Base-by-base conservation (phyloP, 768 basidiomycete species). In the Tricholomella constricta region DNA sequence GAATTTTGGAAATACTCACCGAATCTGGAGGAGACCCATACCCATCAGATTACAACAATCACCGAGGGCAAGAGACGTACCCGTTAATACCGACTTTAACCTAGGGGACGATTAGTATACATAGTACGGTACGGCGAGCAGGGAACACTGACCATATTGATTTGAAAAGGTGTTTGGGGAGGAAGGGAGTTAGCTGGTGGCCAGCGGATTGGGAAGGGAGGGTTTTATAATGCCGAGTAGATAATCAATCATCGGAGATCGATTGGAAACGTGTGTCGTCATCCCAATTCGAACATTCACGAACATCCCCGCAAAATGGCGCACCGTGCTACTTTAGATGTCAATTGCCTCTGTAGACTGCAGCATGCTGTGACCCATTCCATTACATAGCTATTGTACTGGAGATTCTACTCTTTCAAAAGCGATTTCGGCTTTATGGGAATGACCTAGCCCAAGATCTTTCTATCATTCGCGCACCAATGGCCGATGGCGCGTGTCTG, bases 1-100 rank as follows among this genome's bases (percentile, higher is more conserved):
- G 36, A 27, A 32, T 23, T 27, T 40, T 14, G 38, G 17, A 48
- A 17, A 17, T 38, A 65, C 88, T 69, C 68, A 91, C 91, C 91
- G 75, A 94, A 93, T 79, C 88, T 88, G 25, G 14, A 31, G 40
- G 34, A 25, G 7, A 27, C 19, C 46, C 35, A 32, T 3, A 9
- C 40, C 35, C 52, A 54, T 48, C 43, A 53, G 57, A 60, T 55
- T 17, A 51, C 37, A 36, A 5, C 31, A 11, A 47, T 45, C 32
- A 35, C 27, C 27, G 45, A 60, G 40, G 31, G n/a, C 26, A 32
- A 38, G 50, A 40, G 15, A 72, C 83, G 62, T 77, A 95, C 92
- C 94, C 94, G 77, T 97, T 97, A 80, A 97, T 97, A 64, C 94
- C 94, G 71, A 94, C 93, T 76, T 91, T 89, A 77, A 93, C 86